phyloP scores from a whole-genome alignment of 106 monocot species.

The Cymbidium sinense region DNA sequence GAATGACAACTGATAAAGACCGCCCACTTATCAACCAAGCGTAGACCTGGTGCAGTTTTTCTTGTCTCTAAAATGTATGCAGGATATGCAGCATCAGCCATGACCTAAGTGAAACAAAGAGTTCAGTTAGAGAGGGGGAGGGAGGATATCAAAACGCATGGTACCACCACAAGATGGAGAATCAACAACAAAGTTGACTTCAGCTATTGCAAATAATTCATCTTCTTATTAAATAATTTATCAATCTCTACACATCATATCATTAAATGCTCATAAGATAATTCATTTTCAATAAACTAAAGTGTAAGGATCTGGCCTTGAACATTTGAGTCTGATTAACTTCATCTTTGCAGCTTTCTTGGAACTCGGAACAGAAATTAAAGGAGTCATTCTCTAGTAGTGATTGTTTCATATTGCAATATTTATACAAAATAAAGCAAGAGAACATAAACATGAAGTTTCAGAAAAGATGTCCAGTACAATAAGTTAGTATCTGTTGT shows the following conservation, averaged over 20 bases:
- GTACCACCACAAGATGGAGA: background rate
- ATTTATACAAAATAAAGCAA: background rate
- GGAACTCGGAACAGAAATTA: background rate
- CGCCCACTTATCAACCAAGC: slow-evolving; percentile 99
- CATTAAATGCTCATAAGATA: background rate
- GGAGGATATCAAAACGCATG: background rate
- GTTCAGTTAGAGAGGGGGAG: background rate
- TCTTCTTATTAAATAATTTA: background rate
- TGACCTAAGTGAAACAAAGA: slow-evolving; percentile 44
- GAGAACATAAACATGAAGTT: background rate
- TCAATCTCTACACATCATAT: background rate
- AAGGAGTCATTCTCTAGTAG: background rate
- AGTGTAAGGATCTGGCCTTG: background rate
- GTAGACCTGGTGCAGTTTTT: slow-evolving; percentile 98
- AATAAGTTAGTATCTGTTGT: background rate
- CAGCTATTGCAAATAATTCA: background rate
- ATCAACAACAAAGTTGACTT: slow-evolving; percentile 1
- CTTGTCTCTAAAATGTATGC: slow-evolving; percentile 94
- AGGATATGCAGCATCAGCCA: slow-evolving; percentile 86
- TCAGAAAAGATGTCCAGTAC: background rate
- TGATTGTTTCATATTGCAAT: background rate
- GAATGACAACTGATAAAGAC: slow-evolving; percentile 40
- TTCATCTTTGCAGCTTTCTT: background rate
- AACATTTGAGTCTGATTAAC: background rate
- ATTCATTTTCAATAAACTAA: slow-evolving; percentile 3